These are phyloP conservation scores for Diaporthe ilicicola DNA, from an alignment of 2,329 filamentous ascomycete genomes.

Conservation along the genomic window DNA sequence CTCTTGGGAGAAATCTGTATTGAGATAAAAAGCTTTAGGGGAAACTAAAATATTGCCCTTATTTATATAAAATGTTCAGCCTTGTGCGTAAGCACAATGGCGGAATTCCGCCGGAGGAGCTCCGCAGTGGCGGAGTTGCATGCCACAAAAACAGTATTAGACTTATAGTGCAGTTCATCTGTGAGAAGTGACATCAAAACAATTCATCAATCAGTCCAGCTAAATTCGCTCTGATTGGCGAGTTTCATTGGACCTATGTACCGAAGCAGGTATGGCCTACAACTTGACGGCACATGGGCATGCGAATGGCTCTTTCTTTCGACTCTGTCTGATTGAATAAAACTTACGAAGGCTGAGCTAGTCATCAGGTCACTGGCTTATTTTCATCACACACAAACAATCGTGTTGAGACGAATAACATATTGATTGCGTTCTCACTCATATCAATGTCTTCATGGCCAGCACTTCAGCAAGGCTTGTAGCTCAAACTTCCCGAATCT, in stretches of 20 bases:
- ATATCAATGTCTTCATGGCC: not conserved
- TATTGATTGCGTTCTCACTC: not conserved
- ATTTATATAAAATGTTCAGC: not conserved
- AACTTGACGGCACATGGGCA: too few species aligned
- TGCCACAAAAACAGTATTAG: not conserved
- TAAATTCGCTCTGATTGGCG: not conserved
- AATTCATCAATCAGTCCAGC: too few species aligned
- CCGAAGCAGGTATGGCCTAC: too few species aligned
- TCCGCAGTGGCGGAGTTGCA: slow-evolving; percentile 10
- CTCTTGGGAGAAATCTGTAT: too few species aligned
- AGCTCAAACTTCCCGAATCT: slow-evolving; percentile 37
- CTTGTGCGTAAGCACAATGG: not conserved
- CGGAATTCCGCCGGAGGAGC: slow-evolving; percentile 28
- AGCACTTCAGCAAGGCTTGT: not conserved
- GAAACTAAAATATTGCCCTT: not conserved
- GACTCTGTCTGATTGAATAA: not conserved
- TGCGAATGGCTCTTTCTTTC: too few species aligned
- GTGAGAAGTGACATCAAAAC: accelerated
- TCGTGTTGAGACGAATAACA: not conserved
- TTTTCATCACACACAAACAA: too few species aligned
- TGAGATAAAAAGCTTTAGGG: not conserved
- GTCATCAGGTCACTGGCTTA: too few species aligned
- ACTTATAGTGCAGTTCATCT: not conserved
- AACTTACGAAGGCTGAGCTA: too few species aligned
- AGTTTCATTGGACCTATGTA: not conserved